Base-by-base conservation (phyloP, 148 eudicot genomes). In the Fallopia convolvulus region DNA sequence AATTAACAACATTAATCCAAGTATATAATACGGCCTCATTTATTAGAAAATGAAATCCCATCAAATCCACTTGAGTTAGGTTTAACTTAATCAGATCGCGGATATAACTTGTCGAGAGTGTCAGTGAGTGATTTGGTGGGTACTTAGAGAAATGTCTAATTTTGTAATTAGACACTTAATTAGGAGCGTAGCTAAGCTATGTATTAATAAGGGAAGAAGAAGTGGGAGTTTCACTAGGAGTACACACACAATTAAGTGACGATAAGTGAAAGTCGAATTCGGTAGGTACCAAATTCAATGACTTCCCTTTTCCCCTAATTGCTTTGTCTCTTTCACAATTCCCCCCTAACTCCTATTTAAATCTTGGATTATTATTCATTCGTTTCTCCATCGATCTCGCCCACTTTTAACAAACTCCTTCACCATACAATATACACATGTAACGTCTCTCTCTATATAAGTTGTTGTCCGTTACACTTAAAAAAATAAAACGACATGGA, bases 401-500 rank as follows among this genome's bases (percentile, higher is more conserved):
- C 26, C 4, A 58, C 65, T 58, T 11, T 58, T 21, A 58, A 58
- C 65, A 58, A 58, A 58, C 65, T 58, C 56, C n/a, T 4, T 17
- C n/a, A 13, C 5, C 5, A 4, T 55, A 55, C 8, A 6, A 55
- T 55, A 18, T 26, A 26, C 30, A 0, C 1, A 26, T 18, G 1
- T 55, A 55, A 55, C 23, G 21, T 55, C 60, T 17, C 21, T 18
- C 30, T 26, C 30, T 26, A 5, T 55, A 18, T 55, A 55, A 36
- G 39, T 36, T 36, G 3, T 33, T 33, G 39, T 36, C 39, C 39
- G 10, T 9, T 52, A 14, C 58, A 52, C 58, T n/a, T 23, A 21
- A 50, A n/a, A 50, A 50, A 15, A 2, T 33, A 42, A 42, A 44
- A 58, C 13, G 8, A 20, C 65, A 58, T 88, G 87, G 86, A 53